Percentiles rank a stretch among this genome's conserved stretches.
phyloP scores from a whole-genome alignment of 352 stramenopile species.

The Globisporangium middletonii region DNA sequence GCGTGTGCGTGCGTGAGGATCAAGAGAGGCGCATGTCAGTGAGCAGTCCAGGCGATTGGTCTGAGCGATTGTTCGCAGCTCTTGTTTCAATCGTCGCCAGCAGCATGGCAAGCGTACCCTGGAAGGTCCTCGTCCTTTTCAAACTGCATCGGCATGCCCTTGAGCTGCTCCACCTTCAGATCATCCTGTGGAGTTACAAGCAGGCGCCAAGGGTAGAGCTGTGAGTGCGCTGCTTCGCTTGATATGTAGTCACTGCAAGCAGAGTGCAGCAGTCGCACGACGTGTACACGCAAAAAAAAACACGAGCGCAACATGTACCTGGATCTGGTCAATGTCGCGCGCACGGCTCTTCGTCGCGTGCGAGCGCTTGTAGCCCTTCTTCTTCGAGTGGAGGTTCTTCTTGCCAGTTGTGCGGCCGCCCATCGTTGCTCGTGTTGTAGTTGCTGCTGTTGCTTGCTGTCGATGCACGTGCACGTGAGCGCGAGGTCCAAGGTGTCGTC shows the following conservation, averaged over 20 bases:
- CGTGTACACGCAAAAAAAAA: neutral
- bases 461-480: neutral
- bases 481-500: neutral
- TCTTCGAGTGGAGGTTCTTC: conserved; percentile 72
- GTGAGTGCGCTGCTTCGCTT: too few relatives aligned
- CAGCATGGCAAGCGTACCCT: conserved; percentile 26
- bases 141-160: conserved; percentile 57
- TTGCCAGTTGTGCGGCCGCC: conserved; percentile 44
- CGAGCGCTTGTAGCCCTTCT: conserved; percentile 83
- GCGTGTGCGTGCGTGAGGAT: neutral
- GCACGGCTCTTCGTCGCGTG: conserved; percentile 77
- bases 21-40: neutral
- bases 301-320: conserved; percentile 20
- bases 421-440: conserved; percentile 26
- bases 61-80: neutral
- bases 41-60: neutral
- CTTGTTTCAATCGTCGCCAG: neutral
- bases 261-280: neutral
- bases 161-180: conserved; percentile 48
- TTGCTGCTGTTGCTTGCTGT: conserved; percentile 9
- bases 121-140: conserved; percentile 82
- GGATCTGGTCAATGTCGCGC: conserved; percentile 85
- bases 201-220: neutral
- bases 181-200: conserved; percentile 42
- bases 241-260: too few relatives aligned